A percentile compares a stretch with the other conserved stretches of the same genome.
These are phyloP conservation scores for Aspergillus sclerotialis DNA, from an alignment of 2,329 filamentous ascomycete genomes.

Conservation along the genomic window DNA sequence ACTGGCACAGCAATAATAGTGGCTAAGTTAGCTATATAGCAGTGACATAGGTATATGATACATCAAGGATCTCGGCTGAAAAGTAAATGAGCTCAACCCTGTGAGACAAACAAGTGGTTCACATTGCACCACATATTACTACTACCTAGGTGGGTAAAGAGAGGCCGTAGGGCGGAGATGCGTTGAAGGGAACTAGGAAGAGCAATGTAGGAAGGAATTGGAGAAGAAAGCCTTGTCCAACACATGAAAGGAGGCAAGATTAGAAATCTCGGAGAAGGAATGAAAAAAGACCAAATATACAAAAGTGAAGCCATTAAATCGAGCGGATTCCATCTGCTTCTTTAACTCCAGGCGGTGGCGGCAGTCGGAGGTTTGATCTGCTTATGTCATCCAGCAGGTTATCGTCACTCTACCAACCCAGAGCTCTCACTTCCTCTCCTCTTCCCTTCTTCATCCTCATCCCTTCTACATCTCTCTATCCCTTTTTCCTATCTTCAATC, in stretches of 20 bases:
- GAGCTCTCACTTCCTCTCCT: slow-evolving; percentile 17
- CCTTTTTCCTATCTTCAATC: slow-evolving; percentile 5
- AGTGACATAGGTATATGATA: too few species aligned
- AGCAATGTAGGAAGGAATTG: too few species aligned
- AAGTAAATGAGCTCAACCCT: too few species aligned
- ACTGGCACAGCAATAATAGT: not conserved
- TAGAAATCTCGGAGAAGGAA: too few species aligned
- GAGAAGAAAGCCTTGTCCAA: too few species aligned
- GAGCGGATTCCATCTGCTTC: slow-evolving; percentile 34
- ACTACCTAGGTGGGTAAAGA: too few species aligned
- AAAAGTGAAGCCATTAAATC: slow-evolving; percentile 17
- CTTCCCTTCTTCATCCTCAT: slow-evolving; percentile 9
- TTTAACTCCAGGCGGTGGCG: slow-evolving; percentile 21
- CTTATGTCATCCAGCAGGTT: slow-evolving; percentile 26
- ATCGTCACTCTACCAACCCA: slow-evolving; percentile 33
- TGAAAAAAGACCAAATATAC: not conserved
- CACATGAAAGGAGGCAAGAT: too few species aligned
- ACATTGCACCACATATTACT: too few species aligned
- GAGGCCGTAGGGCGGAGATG: too few species aligned
- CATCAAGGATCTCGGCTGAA: not conserved
- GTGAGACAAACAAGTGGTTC: too few species aligned
- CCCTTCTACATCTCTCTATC: slow-evolving; percentile 8
- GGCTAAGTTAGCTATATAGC: not conserved
- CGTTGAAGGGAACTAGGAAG: too few species aligned
- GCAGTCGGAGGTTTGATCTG: slow-evolving; percentile 14